Percentiles rank a stretch among this genome's conserved stretches.
Conservation (phyloP, 257 asterid genomes). For the Salvia rosmarinus region DNA sequence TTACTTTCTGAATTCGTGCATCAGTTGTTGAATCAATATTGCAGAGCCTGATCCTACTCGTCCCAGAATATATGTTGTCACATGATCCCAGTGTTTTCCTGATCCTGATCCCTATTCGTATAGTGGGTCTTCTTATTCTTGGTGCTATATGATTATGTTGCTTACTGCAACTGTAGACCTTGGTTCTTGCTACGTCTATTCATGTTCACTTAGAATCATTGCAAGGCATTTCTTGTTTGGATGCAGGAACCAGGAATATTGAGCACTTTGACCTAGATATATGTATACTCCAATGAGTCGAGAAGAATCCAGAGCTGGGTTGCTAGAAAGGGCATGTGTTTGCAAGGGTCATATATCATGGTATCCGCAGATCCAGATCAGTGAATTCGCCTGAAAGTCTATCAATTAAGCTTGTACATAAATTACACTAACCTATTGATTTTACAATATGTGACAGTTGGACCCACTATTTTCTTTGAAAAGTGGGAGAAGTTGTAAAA, state of each 20-base stretch:
- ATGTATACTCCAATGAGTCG: not conserved
- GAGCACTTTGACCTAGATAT: not conserved
- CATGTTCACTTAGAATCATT: not conserved
- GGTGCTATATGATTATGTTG: not conserved
- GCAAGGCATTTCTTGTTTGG: conserved; percentile 13
- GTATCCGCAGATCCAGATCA: not conserved
- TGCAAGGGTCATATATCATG: not conserved
- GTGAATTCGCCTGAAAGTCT: no score
- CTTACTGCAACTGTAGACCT: no score
- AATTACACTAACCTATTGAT: no score
- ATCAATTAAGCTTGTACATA: no score
- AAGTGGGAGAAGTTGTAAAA: no score
- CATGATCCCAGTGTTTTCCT: not conserved
- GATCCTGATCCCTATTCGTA: not conserved
- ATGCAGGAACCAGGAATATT: conserved; percentile 74
- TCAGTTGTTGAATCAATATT: no score
- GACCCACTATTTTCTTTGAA: no score
- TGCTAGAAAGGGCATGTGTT: not conserved
- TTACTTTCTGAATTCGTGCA: no score
- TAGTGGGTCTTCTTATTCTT: not conserved
- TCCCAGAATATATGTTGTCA: no score
- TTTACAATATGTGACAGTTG: no score
- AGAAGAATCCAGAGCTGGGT: not conserved
- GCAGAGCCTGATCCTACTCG: no score
- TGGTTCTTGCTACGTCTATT: not conserved